Conservation (phyloP, 805 yeast species). For the Blastobotrys attinorum region DNA sequence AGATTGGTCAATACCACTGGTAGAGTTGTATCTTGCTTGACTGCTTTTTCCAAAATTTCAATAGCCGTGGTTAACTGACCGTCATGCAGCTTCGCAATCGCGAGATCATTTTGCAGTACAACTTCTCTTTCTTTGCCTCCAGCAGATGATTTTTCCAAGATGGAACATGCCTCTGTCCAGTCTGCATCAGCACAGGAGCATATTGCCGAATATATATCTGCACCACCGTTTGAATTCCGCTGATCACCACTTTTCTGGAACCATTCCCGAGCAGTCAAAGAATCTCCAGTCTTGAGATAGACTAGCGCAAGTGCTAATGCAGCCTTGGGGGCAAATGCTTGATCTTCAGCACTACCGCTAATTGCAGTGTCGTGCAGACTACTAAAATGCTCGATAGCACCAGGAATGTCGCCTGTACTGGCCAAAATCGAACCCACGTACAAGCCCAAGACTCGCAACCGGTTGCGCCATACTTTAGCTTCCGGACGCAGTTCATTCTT, state of each 20-base stretch:
- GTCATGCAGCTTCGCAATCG: slow-evolving; percentile 18
- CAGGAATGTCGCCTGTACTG: slow-evolving; percentile 25
- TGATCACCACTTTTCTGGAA: slow-evolving; percentile 6
- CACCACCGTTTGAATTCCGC: background rate
- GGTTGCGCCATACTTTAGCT: slow-evolving; percentile 14
- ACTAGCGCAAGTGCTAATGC: slow-evolving; percentile 18
- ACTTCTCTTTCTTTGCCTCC: background rate
- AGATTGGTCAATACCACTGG: slow-evolving; percentile 19
- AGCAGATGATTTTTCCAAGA: slow-evolving; percentile 1
- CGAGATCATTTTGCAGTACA: slow-evolving; percentile 13
- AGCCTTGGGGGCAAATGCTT: slow-evolving; percentile 5
- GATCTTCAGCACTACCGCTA: slow-evolving; percentile 1
- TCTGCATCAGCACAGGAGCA: slow-evolving; percentile 24
- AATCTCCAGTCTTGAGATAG: slow-evolving; percentile 24
- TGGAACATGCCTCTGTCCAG: slow-evolving; percentile 13
- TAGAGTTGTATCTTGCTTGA: slow-evolving; percentile 5
- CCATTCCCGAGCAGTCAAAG: slow-evolving; percentile 26
- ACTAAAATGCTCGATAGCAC: slow-evolving; percentile 27
- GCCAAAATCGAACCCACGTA: slow-evolving; percentile 27
- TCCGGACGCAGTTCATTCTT: background rate
- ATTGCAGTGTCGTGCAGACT: slow-evolving; percentile 13
- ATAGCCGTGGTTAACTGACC: slow-evolving; percentile 23
- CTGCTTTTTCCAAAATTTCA: slow-evolving; percentile 14
- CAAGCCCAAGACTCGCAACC: slow-evolving; percentile 25
- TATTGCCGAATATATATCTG: slow-evolving; percentile 6